Percentiles rank a stretch among this genome's conserved stretches.
Evolutionary conservation across 257 asterid species (phyloP).

Genomic region (Solanum habrochaites): DNA sequence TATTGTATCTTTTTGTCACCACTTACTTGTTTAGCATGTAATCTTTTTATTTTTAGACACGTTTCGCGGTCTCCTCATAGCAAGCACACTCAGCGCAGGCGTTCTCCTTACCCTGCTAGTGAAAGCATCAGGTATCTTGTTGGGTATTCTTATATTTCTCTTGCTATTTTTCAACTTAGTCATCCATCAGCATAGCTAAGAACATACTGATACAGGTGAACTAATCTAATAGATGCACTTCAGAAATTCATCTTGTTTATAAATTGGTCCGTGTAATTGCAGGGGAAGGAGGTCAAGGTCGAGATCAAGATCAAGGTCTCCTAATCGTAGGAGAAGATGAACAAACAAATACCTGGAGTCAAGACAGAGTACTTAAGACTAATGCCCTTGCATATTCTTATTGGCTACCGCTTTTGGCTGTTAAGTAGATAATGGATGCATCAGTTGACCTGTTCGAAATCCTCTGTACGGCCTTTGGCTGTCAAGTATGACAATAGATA

Average conservation of each 20-base stretch:
- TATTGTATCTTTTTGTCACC: slow-evolving; percentile 9
- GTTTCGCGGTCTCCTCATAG: slow-evolving; percentile 98
- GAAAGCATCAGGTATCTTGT: slow-evolving; percentile 70
- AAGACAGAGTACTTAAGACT: neutral
- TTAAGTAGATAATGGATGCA: neutral
- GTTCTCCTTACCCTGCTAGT: slow-evolving; percentile 88
- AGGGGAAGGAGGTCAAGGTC: slow-evolving; percentile 63
- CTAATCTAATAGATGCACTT: neutral
- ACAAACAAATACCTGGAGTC: neutral
- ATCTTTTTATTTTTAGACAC: slow-evolving; percentile 81
- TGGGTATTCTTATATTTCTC: slow-evolving; percentile 5
- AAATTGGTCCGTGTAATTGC: slow-evolving; percentile 22
- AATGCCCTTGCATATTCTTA: neutral
- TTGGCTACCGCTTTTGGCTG: neutral
- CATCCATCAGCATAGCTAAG: slow-evolving; percentile 11
- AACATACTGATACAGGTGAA: slow-evolving; percentile 59
- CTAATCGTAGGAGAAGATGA: slow-evolving; percentile 49
- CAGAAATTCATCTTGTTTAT: neutral
- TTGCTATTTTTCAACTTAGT: slow-evolving; percentile 9
- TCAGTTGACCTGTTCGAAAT: neutral
- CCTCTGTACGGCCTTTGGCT: neutral
- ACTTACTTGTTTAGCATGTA: slow-evolving; percentile 67
- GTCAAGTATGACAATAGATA: neutral
- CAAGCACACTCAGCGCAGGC: slow-evolving; percentile 98
- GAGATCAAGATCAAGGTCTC: slow-evolving; percentile 79